A percentile compares a stretch with the other conserved stretches of the same genome.
These are phyloP conservation scores for Alternaria viburni DNA, from an alignment of 2,329 filamentous ascomycete genomes.

Conservation along the genomic window DNA sequence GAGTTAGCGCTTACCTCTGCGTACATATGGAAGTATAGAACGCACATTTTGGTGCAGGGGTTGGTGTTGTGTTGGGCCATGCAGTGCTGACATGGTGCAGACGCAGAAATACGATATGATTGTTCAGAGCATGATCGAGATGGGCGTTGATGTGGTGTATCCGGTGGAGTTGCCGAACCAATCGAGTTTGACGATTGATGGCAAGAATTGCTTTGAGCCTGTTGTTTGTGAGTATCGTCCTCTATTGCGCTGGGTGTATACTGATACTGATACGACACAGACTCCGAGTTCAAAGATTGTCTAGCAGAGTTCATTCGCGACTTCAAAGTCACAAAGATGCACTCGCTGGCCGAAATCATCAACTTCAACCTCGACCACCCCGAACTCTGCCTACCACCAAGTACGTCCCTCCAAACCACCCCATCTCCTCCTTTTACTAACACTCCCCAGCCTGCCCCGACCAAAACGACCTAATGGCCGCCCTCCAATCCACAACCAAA, in stretches of 20 bases:
- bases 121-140: conserved; percentile 44
- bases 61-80: background rate
- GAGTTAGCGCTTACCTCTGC: conserved; percentile 12
- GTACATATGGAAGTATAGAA: conserved; percentile 2
- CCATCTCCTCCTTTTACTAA: background rate
- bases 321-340: conserved; percentile 44
- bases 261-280: conserved; percentile 23
- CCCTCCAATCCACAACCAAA: conserved; percentile 30
- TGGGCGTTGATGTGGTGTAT: conserved; percentile 45
- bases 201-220: conserved; percentile 45
- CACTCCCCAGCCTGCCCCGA: conserved; percentile 33
- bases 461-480: conserved; percentile 46
- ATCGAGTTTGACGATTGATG: conserved; percentile 37
- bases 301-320: conserved; percentile 43
- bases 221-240: conserved; percentile 42
- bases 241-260: background rate
- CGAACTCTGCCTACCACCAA: conserved; percentile 41
- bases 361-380: conserved; percentile 48
- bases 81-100: conserved; percentile 26
- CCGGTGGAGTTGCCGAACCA: conserved; percentile 42
- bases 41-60: background rate
- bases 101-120: conserved; percentile 46
- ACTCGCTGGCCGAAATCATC: conserved; percentile 47
- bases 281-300: conserved; percentile 45
- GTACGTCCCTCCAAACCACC: conserved; percentile 16